These are phyloP conservation scores for barley (Hordeum vulgare) DNA, from an alignment of 176 grass and related monocot genomes.

Conservation along the genomic window DNA sequence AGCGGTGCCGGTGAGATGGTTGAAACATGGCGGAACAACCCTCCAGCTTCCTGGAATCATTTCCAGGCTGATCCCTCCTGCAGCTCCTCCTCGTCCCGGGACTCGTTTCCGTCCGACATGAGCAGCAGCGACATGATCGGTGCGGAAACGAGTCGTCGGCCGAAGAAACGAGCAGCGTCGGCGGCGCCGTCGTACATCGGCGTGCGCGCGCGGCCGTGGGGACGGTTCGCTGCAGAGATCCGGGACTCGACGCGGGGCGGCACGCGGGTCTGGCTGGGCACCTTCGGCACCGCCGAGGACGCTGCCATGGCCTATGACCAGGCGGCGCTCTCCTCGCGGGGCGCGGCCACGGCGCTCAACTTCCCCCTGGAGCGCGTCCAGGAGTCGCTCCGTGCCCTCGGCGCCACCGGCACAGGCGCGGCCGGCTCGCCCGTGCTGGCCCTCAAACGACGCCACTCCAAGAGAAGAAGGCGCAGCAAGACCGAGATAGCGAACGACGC, in stretches of 20 bases:
- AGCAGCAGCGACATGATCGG: background rate
- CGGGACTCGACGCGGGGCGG: slow-evolving; percentile 16
- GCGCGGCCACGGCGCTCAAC: background rate
- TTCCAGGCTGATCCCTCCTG: background rate
- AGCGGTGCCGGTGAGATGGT: background rate
- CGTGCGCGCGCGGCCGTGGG: background rate
- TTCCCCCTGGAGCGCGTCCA: background rate
- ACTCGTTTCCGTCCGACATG: too few relatives aligned
- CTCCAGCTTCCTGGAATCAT: too few relatives aligned
- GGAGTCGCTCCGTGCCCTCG: background rate
- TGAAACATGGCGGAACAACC: too few relatives aligned
- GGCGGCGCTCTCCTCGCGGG: background rate
- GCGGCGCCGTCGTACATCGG: background rate
- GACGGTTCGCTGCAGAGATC: background rate
- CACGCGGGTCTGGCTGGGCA: slow-evolving; percentile 74
- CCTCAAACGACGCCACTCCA: background rate
- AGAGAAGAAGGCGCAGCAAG: background rate
- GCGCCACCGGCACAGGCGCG: rapidly evolving
- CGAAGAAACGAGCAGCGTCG: background rate
- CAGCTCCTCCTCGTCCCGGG: background rate
- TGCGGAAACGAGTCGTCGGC: too few relatives aligned
- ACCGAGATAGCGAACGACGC: background rate
- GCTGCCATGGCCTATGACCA: slow-evolving; percentile 34
- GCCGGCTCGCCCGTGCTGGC: background rate
- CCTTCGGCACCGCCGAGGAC: slow-evolving; percentile 66